These are phyloP conservation scores for Mucor plumbeus DNA, from an alignment of 371 early-diverging fungal species.

Conservation along the genomic window DNA sequence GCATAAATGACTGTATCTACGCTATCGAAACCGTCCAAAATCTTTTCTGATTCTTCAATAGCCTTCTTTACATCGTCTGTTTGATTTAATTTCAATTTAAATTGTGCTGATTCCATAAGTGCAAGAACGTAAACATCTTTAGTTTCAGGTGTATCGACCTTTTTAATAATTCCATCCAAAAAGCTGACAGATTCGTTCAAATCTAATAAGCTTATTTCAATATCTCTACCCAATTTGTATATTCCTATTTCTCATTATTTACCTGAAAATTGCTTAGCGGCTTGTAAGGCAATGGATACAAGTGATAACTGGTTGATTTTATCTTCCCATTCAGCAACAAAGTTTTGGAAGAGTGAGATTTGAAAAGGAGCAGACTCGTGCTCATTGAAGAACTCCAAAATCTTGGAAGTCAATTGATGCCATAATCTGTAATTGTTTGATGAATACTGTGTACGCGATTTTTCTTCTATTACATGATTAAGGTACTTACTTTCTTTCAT, in stretches of 20 bases:
- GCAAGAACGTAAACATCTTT: constrained; percentile 89
- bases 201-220: constrained; percentile 42
- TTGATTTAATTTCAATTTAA: constrained; percentile 75
- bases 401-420: constrained; percentile 92
- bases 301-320: constrained; percentile 93
- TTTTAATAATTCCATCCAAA: constrained; percentile 66
- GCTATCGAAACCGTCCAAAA: constrained; percentile 79
- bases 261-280: constrained; percentile 81
- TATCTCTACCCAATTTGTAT: background rate
- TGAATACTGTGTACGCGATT: background rate
- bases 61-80: constrained; percentile 80
- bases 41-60: constrained; percentile 86
- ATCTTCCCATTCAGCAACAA: constrained; percentile 90
- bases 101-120: constrained; percentile 86
- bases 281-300: constrained; percentile 80
- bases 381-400: constrained; percentile 78
- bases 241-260: constrained; percentile 15
- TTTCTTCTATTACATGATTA: background rate
- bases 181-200: constrained; percentile 69
- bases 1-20: constrained; percentile 93
- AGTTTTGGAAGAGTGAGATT: constrained; percentile 84
- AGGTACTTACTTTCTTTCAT: constrained; percentile 87
- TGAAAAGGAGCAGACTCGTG: constrained; percentile 82
- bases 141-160: constrained; percentile 68
- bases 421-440: constrained; percentile 73